A percentile compares a stretch with the other conserved stretches of the same genome.
phyloP scores from a whole-genome alignment of 345 rosid genomes.

The Viola odorata region DNA sequence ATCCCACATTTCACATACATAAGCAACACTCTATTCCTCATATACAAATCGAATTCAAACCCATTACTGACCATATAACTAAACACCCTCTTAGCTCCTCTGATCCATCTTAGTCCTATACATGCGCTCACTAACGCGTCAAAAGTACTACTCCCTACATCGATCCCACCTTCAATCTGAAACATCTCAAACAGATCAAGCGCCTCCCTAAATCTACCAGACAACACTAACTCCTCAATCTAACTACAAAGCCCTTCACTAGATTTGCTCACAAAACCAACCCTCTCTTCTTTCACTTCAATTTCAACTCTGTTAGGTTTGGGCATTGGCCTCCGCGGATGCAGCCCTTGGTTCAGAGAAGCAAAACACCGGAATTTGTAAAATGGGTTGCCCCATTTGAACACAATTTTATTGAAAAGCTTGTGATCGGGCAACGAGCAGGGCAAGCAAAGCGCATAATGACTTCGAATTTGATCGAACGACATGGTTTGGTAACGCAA shows the following conservation, averaged over 20 bases:
- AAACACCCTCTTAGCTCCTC: too few relatives aligned
- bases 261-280: slow-evolving; percentile 27
- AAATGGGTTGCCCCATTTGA: slow-evolving; percentile 43
- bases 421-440: slow-evolving; percentile 19
- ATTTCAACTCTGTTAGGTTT: slow-evolving; percentile 28
- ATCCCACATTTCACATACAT: too few relatives aligned
- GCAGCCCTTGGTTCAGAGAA: slow-evolving; percentile 42
- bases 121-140: too few relatives aligned
- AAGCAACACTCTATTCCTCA: too few relatives aligned
- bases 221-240: slow-evolving; percentile 65
- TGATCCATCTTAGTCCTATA: too few relatives aligned
- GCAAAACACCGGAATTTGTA: slow-evolving; percentile 34
- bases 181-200: slow-evolving; percentile 79
- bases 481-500: slow-evolving; percentile 38
- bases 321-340: slow-evolving; percentile 45
- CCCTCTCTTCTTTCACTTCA: slow-evolving; percentile 18
- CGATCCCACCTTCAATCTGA: slow-evolving; percentile 49
- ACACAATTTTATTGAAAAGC: slow-evolving; percentile 23
- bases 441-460: slow-evolving; percentile 19
- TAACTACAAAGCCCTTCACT: slow-evolving; percentile 54
- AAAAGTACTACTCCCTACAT: slow-evolving; percentile 16
- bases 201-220: slow-evolving; percentile 50
- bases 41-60: too few relatives aligned
- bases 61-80: too few relatives aligned
- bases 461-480: slow-evolving; percentile 35